Evolutionary conservation across 1,284 basidiomycete genomes (phyloP).

Genomic region (Microbotryum silenes-acaulis): DNA sequence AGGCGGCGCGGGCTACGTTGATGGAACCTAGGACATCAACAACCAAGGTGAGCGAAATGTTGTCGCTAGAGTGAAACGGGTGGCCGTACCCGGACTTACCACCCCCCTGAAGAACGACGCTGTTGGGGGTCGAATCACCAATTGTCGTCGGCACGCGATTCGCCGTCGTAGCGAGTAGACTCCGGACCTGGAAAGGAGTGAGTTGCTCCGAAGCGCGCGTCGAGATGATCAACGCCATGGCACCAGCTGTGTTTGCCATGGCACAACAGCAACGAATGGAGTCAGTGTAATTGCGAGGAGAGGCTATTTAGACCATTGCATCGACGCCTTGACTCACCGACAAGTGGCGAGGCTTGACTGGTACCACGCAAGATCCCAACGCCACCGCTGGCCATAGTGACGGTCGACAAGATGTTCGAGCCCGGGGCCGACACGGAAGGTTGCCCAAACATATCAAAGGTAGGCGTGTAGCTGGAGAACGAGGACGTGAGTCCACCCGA

Average conservation of each 20-base stretch:
- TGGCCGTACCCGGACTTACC: slow-evolving; percentile 5
- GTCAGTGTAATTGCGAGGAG: background rate
- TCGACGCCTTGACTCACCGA: slow-evolving; percentile 4
- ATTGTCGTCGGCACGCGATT: slow-evolving; percentile 48
- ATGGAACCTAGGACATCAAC: slow-evolving; percentile 50
- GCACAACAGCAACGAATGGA: slow-evolving; percentile 34
- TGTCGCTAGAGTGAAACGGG: background rate
- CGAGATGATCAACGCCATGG: slow-evolving; percentile 55
- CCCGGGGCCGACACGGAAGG: slow-evolving; percentile 56
- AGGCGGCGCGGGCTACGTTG: slow-evolving; percentile 56
- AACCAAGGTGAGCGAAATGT: background rate
- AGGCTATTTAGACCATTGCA: background rate
- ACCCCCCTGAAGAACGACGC: slow-evolving; percentile 53
- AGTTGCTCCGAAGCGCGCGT: slow-evolving; percentile 47
- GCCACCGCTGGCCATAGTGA: slow-evolving; percentile 47
- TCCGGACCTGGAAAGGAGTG: slow-evolving; percentile 46
- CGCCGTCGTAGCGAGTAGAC: slow-evolving; percentile 56
- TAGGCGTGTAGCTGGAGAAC: slow-evolving; percentile 55
- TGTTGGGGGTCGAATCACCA: slow-evolving; percentile 46
- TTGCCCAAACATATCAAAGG: slow-evolving; percentile 54
- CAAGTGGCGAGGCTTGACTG: slow-evolving; percentile 34
- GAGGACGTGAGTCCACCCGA: slow-evolving; percentile 52
- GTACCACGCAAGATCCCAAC: slow-evolving; percentile 47
- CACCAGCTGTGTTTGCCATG: slow-evolving; percentile 53
- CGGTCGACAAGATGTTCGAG: slow-evolving; percentile 53